phyloP scores from a whole-genome alignment of 108 stramenopile species.

The Stephanodiscus minutulus region DNA sequence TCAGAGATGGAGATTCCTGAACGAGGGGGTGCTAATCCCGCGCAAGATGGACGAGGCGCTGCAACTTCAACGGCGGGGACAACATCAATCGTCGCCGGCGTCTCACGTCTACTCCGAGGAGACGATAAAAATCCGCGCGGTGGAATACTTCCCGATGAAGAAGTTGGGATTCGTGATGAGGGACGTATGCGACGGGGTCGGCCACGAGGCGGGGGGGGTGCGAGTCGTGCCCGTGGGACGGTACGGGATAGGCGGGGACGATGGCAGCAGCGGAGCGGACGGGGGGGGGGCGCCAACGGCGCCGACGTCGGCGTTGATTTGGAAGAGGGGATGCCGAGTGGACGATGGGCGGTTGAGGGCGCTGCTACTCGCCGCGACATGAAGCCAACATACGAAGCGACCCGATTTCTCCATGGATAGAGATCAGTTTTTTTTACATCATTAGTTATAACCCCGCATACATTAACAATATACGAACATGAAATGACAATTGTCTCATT shows the following conservation, averaged over 20 bases:
- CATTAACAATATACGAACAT: too few relatives aligned
- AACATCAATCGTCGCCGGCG: background rate
- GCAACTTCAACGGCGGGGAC: constrained; percentile 14
- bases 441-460: too few relatives aligned
- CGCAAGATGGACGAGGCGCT: constrained; percentile 46
- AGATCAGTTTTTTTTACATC: background rate
- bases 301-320: constrained; percentile 14
- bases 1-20: constrained; percentile 42
- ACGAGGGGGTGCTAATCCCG: constrained; percentile 47
- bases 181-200: constrained; percentile 47
- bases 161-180: constrained; percentile 53
- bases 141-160: constrained; percentile 49
- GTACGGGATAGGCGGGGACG: constrained; percentile 21
- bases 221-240: constrained; percentile 34
- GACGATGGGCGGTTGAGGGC: background rate
- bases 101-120: constrained; percentile 38
- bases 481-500: background rate
- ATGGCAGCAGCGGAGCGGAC: background rate
- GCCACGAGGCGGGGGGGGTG: constrained; percentile 46
- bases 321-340: constrained; percentile 11
- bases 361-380: background rate
- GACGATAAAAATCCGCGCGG: constrained; percentile 46
- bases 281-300: background rate
- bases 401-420: background rate
- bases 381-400: background rate